Base-by-base conservation (phyloP, 1,139 yeast genomes). In the Suhomyces guaymorum region DNA sequence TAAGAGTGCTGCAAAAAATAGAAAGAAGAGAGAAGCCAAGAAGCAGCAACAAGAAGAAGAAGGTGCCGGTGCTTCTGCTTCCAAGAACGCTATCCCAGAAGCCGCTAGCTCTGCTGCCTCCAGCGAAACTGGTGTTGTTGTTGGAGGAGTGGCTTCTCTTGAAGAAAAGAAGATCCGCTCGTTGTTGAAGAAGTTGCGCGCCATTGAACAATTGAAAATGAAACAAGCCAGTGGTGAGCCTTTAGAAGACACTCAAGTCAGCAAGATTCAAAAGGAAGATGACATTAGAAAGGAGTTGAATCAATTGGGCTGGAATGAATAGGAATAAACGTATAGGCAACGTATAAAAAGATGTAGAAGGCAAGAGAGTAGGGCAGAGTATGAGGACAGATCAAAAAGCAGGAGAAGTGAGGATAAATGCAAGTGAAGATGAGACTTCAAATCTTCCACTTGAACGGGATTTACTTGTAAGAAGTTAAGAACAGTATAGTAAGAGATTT, bases 101-200 rank as follows among this genome's bases (percentile, higher is more conserved):
- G n/a, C n/a, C n/a, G n/a, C n/a, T n/a, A 51, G 42, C 9, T 24
- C 32, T 10, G 35, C 43, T 6, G 33, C 46, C n/a, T 46, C 58
- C 26, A 48, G 47, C 7, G 38, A 51, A 34, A 33, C 54, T 12
- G 63, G 63, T 9, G 42, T 62, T 32, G 79, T 79, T 24, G 67
- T 74, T 42, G 86, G 85, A 24, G 85, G 86, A 35, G 78, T 76
- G 28, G 69, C 73, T 32, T 74, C 85, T 8, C 64, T 82, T 51
- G 97, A 90, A 62, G 97, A 92, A 51, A 92, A 90, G 72, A 89
- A 89, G 63, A 82, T 88, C 47, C 78, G 98, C 57, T 82, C 95
- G 16, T 74, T 92, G 55, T 73, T 90, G 60, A 92, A 92, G 69
- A 94, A 94, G 64, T 74, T 92, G 47, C 78, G 97, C 54, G 97